Evolutionary conservation across 352 stramenopile genomes (phyloP).

Genomic region (Globisporangium carolinianum): DNA sequence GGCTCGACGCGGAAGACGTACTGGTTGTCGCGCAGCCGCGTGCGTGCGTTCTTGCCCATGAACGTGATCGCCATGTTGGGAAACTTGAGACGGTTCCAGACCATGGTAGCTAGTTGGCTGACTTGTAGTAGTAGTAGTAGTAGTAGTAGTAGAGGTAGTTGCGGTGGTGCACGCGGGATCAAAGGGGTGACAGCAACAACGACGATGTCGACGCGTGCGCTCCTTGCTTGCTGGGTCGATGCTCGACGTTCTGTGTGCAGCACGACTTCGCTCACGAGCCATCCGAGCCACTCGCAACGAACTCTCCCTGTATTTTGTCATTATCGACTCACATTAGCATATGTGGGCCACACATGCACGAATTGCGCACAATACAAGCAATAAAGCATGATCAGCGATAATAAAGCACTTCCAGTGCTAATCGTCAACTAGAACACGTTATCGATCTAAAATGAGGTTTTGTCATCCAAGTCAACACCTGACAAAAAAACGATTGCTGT

Average conservation of each 20-base stretch:
- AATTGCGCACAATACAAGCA: too few species aligned
- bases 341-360: too few species aligned
- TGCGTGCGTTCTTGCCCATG: constrained; percentile 81
- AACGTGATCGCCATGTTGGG: constrained; percentile 86
- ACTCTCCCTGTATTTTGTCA: too few species aligned
- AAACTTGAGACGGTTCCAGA: constrained; percentile 83
- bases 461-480: too few species aligned
- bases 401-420: too few species aligned
- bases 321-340: too few species aligned
- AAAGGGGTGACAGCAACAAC: background rate
- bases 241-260: too few species aligned
- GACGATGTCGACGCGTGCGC: background rate
- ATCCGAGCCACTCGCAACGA: background rate
- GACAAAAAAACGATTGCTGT: background rate
- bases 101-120: constrained; percentile 34
- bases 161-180: background rate
- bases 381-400: too few species aligned
- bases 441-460: too few species aligned
- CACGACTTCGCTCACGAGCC: too few species aligned
- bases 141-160: constrained; percentile 9
- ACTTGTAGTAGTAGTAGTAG: constrained; percentile 1
- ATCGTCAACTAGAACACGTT: too few species aligned
- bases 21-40: constrained; percentile 72
- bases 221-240: background rate
- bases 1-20: constrained; percentile 92